phyloP scores from a whole-genome alignment of 176 grass and related monocot genomes.

The Musa troglodytarum region DNA sequence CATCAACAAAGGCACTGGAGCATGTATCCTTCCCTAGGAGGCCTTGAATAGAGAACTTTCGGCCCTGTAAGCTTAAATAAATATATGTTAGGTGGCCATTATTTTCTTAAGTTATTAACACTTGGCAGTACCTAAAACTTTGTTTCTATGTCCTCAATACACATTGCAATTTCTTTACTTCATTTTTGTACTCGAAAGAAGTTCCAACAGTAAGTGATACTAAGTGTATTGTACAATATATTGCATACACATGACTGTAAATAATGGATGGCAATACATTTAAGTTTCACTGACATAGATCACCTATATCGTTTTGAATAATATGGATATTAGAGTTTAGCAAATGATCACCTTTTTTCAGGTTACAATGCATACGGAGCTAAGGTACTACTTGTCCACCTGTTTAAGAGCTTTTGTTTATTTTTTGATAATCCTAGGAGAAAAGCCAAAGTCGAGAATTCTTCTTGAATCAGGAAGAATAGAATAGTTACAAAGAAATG shows the following conservation, averaged over 20 bases:
- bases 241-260: neutral
- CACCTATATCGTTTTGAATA: neutral
- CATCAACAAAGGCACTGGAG: constrained; percentile 44
- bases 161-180: neutral
- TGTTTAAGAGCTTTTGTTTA: neutral
- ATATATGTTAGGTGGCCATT: neutral
- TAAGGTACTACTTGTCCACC: neutral
- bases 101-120: neutral
- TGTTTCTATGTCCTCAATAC: neutral
- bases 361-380: neutral
- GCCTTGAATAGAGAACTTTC: constrained; percentile 95
- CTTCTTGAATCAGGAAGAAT: neutral
- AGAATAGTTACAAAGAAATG: neutral
- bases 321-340: neutral
- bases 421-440: neutral
- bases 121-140: neutral
- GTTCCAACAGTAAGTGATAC: neutral
- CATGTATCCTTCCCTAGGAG: constrained; percentile 47
- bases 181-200: neutral
- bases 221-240: neutral
- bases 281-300: too few species aligned
- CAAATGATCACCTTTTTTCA: neutral
- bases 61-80: constrained; percentile 42
- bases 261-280: neutral
- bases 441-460: neutral